phyloP scores from a whole-genome alignment of 192 early-diverging fungal species.

The Coemansia aciculifera region DNA sequence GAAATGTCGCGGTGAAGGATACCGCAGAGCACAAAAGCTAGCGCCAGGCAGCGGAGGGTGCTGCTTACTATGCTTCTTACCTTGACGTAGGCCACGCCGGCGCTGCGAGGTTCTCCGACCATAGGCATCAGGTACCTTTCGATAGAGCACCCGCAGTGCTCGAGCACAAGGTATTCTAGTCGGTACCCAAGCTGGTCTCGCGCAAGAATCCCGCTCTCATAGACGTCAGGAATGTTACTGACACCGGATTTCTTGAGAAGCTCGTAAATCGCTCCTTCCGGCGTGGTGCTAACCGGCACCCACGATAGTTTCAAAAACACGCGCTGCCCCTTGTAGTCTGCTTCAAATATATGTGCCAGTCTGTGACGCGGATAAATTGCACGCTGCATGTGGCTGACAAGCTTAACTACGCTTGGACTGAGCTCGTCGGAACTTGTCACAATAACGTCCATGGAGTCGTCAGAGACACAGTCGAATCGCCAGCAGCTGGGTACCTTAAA shows the following conservation, averaged over 20 bases:
- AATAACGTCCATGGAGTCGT: background rate
- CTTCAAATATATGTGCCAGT: background rate
- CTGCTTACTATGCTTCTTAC: background rate
- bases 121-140: background rate
- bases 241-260: background rate
- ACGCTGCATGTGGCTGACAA: background rate
- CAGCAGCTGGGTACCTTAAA: background rate
- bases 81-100: background rate
- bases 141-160: conserved; percentile 2
- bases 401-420: background rate
- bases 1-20: conserved; percentile 31
- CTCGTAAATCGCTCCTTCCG: conserved; percentile 9
- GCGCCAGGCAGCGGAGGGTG: background rate
- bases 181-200: background rate
- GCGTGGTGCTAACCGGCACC: background rate
- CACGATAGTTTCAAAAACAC: conserved; percentile 13
- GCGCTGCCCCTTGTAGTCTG: background rate
- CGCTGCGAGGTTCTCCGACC: background rate
- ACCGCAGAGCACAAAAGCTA: background rate
- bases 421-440: background rate
- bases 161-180: conserved; percentile 6
- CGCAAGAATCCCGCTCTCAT: background rate
- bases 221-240: background rate
- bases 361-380: background rate
- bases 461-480: background rate